Base-by-base conservation (phyloP, 768 basidiomycete genomes). In the Russula virescens region DNA sequence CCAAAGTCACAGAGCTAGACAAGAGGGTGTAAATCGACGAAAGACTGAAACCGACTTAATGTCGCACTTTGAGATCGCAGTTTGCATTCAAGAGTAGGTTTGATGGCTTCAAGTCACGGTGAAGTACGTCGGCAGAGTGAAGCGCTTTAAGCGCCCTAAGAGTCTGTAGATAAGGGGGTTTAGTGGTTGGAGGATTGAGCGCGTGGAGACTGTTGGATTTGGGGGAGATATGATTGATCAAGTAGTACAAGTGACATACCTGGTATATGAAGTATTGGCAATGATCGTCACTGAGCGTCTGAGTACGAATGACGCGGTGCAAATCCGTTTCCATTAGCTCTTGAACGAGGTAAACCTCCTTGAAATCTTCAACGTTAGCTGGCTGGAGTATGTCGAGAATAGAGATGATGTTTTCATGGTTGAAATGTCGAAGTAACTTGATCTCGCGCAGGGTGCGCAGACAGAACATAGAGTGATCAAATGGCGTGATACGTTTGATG, bases 211-310 rank as follows among this genome's bases (percentile, higher is more conserved):
- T 11, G 42, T 38, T 14, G 21, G 45, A 35, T 52, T 28, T 34
- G 23, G 28, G 47, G 35, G 42, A 21, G 53, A 46, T 42, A 46
- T 60, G 48, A 52, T 5, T 61, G 31, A 31, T 31, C 31, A 31
- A 31, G 31, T 8, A 4, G 31, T 31, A 4, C 23, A 48, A 19
- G 48, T 45, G 7, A 72, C 77, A 54, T 64, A 85, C 87, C 81
- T 98, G 96, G 73, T 99, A 99, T 67, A 96, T 87, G 72, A 99
- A 98, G 74, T 99, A 99, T 75, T 98, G 94, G 68, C 86, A 88
- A 72, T 98, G 95, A 71, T 98, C 94, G 71, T 98, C 96, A 61
- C 88, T 89, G 46, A 99, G 80, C 62, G 90, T 85, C 74, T 98
- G 96, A 0, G 97, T 96, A 26, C 92, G 82, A 69, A 99, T 98